phyloP scores from a whole-genome alignment of 352 stramenopile species.

The Globisporangium rhizosaccharum region DNA sequence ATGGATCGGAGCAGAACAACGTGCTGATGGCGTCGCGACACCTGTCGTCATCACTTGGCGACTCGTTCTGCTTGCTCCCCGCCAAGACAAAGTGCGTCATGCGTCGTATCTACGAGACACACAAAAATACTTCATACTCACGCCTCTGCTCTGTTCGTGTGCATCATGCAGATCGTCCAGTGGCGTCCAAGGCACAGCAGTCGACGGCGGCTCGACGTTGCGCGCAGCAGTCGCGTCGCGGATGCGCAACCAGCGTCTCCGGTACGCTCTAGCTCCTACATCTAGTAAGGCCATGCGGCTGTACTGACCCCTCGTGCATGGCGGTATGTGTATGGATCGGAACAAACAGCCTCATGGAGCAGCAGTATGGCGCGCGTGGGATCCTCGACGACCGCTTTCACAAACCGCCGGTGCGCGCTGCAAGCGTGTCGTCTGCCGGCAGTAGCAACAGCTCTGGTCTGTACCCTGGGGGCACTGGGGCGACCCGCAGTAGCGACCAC shows the following conservation, averaged over 20 bases:
- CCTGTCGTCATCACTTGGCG: conserved; percentile 73
- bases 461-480: background rate
- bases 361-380: conserved; percentile 52
- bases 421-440: conserved; percentile 3
- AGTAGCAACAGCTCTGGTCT: background rate
- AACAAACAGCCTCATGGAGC: conserved; percentile 62
- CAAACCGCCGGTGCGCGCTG: conserved; percentile 12
- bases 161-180: conserved; percentile 27
- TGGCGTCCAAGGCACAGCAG: conserved; percentile 52
- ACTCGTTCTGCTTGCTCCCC: conserved; percentile 81
- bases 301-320: background rate
- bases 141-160: background rate
- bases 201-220: conserved; percentile 75
- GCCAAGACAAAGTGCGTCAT: conserved; percentile 29
- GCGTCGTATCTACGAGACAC: background rate
- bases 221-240: conserved; percentile 71
- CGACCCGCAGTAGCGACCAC: background rate
- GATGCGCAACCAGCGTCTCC: conserved; percentile 77
- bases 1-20: conserved; percentile 22
- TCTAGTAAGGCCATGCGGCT: background rate
- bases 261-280: conserved; percentile 15
- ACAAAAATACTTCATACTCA: background rate
- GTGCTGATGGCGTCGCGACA: conserved; percentile 73
- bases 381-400: conserved; percentile 27
- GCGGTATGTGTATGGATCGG: background rate